Base-by-base conservation (phyloP, 208 protist species). In the Borovskyia barvae region DNA sequence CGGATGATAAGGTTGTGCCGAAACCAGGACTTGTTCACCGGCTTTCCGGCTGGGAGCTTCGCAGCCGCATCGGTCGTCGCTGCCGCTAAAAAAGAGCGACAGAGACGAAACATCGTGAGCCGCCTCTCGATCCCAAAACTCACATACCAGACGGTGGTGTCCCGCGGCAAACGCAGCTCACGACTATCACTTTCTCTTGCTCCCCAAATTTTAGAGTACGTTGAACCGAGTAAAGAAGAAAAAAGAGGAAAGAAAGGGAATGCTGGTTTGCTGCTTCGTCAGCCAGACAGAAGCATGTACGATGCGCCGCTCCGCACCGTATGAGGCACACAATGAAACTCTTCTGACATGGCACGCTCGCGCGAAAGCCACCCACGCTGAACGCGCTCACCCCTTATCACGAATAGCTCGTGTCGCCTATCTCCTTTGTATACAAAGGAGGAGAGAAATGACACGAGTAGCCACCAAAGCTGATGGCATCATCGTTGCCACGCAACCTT, bases 1-100 rank as follows among this genome's bases (percentile, higher is more conserved):
- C 90, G 83, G 30, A 95, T 93, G 24, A 93, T 93, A 2, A 95
- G 52, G 56, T 93, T 90, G 61, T 90, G 64, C 1, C 86, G 76
- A 53, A 90, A 95, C 86, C 90, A 95, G 19, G 70, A 73, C 72
- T 93, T 93, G 45, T 83, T 82, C 19, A 86, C 62, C 8, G 90
- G 90, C 7, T 92, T 85, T 4, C 90, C 90, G 3, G 90, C 86
- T 0, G 90, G 90, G 24, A 95, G 74, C 59, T 93, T 93, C 5
- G 90, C 90, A 0, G 87, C 87, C 4, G 87, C 87, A 53, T 90
- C 87, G 14, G 85, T 81, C 20, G 84, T 80, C n/a, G 82, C 80
- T 7, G 82, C 67, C 25, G 82, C 84, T 32, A 85, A 37, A 14
- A 58, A 66, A 6, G 50, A 15, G n/a, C 63, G 30, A 17, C 54